Percentiles rank a stretch among this genome's conserved stretches.
Evolutionary conservation across 352 stramenopile genomes (phyloP).

Genomic region (Pythium aquatile): DNA sequence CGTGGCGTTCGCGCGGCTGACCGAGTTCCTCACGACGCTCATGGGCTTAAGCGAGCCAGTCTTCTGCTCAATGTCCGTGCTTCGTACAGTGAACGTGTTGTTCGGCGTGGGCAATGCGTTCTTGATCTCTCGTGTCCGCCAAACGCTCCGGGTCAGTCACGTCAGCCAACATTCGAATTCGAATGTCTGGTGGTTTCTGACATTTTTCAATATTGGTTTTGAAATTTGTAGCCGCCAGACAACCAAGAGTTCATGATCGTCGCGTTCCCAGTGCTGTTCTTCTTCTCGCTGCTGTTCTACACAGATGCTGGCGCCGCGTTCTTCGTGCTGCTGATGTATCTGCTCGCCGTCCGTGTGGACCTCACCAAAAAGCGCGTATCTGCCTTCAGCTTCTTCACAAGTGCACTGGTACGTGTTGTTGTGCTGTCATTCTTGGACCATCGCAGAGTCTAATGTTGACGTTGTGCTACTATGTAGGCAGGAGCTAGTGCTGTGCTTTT

Average conservation of each 20-base stretch:
- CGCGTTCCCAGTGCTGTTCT: constrained; percentile 84
- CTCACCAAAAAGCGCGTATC: constrained; percentile 34
- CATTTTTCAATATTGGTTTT: too few relatives aligned
- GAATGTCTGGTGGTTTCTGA: neutral
- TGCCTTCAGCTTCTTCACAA: constrained; percentile 48
- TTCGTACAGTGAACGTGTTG: constrained; percentile 51
- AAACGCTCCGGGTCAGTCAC: constrained; percentile 31
- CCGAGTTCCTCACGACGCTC: constrained; percentile 16
- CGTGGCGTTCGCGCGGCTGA: constrained; percentile 37
- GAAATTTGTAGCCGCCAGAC: constrained; percentile 33
- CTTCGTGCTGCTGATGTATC: constrained; percentile 87
- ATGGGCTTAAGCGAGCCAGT: neutral
- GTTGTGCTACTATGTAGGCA: constrained; percentile 35
- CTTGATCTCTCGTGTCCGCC: constrained; percentile 51
- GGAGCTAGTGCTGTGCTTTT: constrained; percentile 78
- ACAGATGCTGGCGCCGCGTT: constrained; percentile 85
- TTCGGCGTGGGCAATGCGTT: constrained; percentile 64
- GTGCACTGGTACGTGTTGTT: constrained; percentile 47
- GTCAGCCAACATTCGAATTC: neutral
- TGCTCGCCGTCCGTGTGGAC: constrained; percentile 55
- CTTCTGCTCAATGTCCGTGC: neutral
- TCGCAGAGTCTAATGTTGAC: neutral
- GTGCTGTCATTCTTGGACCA: neutral
- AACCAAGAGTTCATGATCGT: constrained; percentile 64
- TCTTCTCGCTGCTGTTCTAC: constrained; percentile 91